Evolutionary conservation across 2,329 filamentous ascomycete genomes (phyloP).

Genomic region (Nemania bipapillata): DNA sequence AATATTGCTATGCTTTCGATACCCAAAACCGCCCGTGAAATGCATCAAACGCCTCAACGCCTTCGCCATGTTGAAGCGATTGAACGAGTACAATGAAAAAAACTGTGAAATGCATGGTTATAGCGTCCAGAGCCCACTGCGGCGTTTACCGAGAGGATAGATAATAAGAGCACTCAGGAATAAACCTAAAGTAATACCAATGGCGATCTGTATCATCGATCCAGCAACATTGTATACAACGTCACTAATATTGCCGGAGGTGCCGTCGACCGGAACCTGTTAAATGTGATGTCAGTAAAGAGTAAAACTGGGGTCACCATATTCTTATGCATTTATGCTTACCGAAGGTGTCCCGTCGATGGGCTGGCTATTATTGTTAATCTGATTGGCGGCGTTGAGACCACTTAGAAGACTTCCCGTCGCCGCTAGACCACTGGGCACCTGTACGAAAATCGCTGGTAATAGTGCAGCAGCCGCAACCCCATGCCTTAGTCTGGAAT

Average conservation of each 20-base stretch:
- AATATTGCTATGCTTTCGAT: not conserved
- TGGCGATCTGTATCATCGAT: slow-evolving; percentile 65
- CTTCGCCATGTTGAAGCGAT: slow-evolving; percentile 9
- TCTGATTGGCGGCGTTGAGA: slow-evolving; percentile 57
- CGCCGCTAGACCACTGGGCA: slow-evolving; percentile 61
- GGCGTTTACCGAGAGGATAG: slow-evolving; percentile 62
- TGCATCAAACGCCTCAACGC: slow-evolving; percentile 6
- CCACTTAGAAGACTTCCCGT: slow-evolving; percentile 61
- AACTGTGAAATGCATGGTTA: slow-evolving; percentile 41
- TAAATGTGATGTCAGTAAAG: slow-evolving; percentile 5
- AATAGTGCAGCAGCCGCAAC: slow-evolving; percentile 61
- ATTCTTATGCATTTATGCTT: slow-evolving; percentile 37
- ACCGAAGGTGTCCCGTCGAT: slow-evolving; percentile 53
- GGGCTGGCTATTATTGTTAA: slow-evolving; percentile 54
- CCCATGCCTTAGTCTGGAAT: slow-evolving; percentile 70
- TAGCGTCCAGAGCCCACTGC: slow-evolving; percentile 63
- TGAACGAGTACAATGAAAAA: slow-evolving; percentile 10
- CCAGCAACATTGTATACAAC: slow-evolving; percentile 60
- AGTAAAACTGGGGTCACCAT: not conserved
- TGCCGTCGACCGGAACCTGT: slow-evolving; percentile 41
- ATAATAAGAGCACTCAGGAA: slow-evolving; percentile 62
- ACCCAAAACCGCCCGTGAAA: not conserved
- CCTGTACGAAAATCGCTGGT: slow-evolving; percentile 62
- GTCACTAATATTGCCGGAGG: slow-evolving; percentile 52
- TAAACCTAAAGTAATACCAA: slow-evolving; percentile 63